A percentile compares a stretch with the other conserved stretches of the same genome.
Evolutionary conservation across 2,329 filamentous ascomycete genomes (phyloP).

Genomic region (Peltaster fructicola): DNA sequence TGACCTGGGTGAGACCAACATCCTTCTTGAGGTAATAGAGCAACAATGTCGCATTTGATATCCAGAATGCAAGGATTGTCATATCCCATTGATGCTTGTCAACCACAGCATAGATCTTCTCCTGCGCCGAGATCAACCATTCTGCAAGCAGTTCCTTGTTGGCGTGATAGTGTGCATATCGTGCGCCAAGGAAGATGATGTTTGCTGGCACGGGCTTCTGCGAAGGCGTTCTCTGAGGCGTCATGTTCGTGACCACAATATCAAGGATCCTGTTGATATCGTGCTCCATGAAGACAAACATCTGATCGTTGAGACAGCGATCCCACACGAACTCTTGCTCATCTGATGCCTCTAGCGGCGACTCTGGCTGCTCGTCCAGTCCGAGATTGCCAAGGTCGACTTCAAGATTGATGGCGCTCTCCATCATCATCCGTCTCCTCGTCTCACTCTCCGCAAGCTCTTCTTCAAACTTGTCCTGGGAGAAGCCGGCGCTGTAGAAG

Average conservation of each 20-base stretch:
- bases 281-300: conserved; percentile 97
- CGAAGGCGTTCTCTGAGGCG: conserved; percentile 81
- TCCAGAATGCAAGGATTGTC: conserved; percentile 98
- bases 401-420: conserved; percentile 90
- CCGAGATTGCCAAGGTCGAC: conserved; percentile 92
- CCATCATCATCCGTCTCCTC: conserved; percentile 96
- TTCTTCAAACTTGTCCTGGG: conserved; percentile 87
- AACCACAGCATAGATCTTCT: conserved; percentile 94
- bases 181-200: conserved; percentile 83
- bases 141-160: conserved; percentile 67
- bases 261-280: conserved; percentile 84
- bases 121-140: conserved; percentile 71
- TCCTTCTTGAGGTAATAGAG: conserved; percentile 96
- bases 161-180: conserved; percentile 93
- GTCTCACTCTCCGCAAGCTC: conserved; percentile 94
- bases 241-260: conserved; percentile 96
- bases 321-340: conserved; percentile 93
- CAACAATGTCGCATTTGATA: conserved; percentile 89
- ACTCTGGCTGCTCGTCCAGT: conserved; percentile 88
- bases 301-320: conserved; percentile 86
- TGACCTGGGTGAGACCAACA: conserved; percentile 58
- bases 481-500: conserved; percentile 85
- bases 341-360: conserved; percentile 71
- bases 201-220: conserved; percentile 97
- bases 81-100: conserved; percentile 96